phyloP scores from a whole-genome alignment of 2,329 filamentous ascomycete genomes.

The Exophiala mesophila region DNA sequence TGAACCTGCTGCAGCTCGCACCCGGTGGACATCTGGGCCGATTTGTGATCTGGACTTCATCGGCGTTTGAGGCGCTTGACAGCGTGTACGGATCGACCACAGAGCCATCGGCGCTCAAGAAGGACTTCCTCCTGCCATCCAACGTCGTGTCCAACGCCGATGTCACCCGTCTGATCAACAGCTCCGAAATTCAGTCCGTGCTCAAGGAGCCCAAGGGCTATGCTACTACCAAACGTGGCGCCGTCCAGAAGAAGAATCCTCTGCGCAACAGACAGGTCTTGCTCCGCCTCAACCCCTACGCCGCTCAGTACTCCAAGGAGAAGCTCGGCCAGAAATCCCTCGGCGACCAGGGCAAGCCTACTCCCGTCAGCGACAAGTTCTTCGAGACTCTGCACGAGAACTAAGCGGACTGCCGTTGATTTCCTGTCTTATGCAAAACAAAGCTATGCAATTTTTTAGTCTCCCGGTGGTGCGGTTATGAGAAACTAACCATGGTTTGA shows the following conservation, averaged over 20 bases:
- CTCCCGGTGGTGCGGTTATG: too few relatives aligned
- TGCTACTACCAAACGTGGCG: conserved; percentile 79
- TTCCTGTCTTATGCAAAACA: background rate
- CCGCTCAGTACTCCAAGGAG: conserved; percentile 80
- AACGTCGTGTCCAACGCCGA: conserved; percentile 93
- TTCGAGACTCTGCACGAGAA: conserved; percentile 48
- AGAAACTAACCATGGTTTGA: too few relatives aligned
- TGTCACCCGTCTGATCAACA: conserved; percentile 97
- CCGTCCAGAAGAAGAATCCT: conserved; percentile 99
- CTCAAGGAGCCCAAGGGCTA: conserved; percentile 87
- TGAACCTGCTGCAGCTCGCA: conserved; percentile 98
- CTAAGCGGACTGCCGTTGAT: conserved; percentile 36
- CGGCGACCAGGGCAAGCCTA: conserved; percentile 55
- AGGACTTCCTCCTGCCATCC: conserved; percentile 95
- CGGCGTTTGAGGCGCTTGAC: conserved; percentile 94
- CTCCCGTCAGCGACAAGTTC: conserved; percentile 51
- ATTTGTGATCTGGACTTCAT: conserved; percentile 98
- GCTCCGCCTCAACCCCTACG: conserved; percentile 98
- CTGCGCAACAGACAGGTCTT: conserved; percentile 98
- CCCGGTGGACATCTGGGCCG: conserved; percentile 98
- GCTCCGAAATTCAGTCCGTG: conserved; percentile 94
- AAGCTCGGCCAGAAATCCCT: conserved; percentile 70
- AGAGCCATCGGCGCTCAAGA: conserved; percentile 86
- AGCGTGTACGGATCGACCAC: conserved; percentile 94
- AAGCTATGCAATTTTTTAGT: too few relatives aligned